Conservation (phyloP, 192 early-diverging fungal species). For the Coemansia sp. region DNA sequence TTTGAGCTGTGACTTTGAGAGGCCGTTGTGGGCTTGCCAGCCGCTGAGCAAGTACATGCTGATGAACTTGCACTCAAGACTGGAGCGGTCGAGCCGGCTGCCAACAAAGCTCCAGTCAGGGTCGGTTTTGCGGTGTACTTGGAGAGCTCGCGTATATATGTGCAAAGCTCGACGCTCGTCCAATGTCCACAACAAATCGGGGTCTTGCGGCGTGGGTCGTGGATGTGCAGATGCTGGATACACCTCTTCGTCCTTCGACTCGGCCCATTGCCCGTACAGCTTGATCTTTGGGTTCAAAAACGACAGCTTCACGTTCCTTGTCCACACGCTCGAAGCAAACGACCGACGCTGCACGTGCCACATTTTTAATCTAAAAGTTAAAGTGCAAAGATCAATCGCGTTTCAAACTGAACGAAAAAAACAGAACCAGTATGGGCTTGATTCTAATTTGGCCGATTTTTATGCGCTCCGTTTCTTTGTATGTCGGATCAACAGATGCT, state of each 20-base stretch:
- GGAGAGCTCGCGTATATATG: constrained; percentile 10
- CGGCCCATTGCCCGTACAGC: background rate
- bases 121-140: background rate
- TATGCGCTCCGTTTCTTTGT: background rate
- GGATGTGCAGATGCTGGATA: background rate
- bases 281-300: background rate
- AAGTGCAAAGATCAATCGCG: too few species aligned
- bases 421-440: too few species aligned
- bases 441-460: background rate
- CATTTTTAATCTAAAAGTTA: too few species aligned
- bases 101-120: constrained; percentile 19
- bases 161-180: constrained; percentile 27
- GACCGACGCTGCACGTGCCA: too few species aligned
- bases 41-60: constrained; percentile 3
- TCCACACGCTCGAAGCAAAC: background rate
- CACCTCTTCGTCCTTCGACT: background rate
- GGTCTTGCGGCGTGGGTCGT: background rate
- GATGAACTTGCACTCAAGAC: constrained; percentile 15
- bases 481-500: background rate
- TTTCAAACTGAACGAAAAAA: too few species aligned
- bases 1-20: background rate
- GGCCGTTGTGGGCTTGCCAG: background rate
- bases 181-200: constrained; percentile 16
- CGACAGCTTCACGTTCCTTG: background rate
- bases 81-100: constrained; percentile 3